phyloP scores from a whole-genome alignment of 768 basidiomycete genomes.

The Rhodotorula graminis region DNA sequence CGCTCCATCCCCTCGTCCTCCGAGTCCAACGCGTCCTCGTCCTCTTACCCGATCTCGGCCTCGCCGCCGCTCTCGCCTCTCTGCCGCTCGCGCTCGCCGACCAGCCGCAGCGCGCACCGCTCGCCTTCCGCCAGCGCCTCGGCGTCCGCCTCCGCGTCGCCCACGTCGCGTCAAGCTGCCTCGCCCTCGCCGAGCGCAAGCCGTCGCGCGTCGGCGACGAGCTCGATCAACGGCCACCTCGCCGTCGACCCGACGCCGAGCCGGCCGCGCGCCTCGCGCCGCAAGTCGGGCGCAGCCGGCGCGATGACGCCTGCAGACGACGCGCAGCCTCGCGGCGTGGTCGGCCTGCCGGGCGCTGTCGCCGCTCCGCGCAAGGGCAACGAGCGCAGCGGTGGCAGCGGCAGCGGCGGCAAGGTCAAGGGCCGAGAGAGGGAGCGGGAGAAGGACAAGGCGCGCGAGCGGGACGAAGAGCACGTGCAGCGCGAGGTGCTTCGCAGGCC shows the following conservation, averaged over 20 bases:
- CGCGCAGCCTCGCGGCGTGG: neutral
- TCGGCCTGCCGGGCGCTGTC: neutral
- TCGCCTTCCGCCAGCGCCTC: neutral
- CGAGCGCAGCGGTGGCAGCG: no score
- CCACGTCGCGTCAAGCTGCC: neutral
- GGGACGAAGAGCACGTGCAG: neutral
- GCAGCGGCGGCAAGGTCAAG: no score
- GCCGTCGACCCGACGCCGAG: neutral
- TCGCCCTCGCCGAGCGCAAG: neutral
- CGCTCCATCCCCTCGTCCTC: neutral
- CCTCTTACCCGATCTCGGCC: neutral
- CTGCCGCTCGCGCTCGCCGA: neutral
- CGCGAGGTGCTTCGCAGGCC: neutral
- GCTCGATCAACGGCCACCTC: neutral
- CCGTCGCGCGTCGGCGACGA: neutral
- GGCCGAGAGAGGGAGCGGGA: no score
- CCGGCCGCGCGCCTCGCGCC: neutral
- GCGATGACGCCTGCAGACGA: no score
- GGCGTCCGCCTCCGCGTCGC: neutral
- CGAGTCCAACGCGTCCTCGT: neutral
- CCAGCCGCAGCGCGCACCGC: neutral
- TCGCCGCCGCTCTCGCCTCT: slow-evolving; percentile 11
- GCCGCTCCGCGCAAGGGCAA: neutral
- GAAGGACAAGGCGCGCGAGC: neutral
- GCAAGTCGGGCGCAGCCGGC: neutral